Conservation (phyloP, 1,284 basidiomycete species). For the Cutaneotrichosporon daszewskae region DNA sequence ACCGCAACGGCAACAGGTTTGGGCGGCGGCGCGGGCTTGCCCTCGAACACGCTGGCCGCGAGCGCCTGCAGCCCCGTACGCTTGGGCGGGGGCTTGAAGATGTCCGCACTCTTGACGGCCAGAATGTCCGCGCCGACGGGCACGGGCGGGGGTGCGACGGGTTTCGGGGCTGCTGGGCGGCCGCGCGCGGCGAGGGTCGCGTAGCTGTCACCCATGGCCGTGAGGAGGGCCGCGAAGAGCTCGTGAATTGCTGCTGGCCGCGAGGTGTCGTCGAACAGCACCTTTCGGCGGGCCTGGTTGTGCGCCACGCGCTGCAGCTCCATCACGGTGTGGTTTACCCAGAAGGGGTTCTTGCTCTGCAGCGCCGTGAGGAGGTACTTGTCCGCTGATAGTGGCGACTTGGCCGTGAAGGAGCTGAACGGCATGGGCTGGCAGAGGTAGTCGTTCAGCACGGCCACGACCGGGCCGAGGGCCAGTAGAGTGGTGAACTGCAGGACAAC, state of each 20-base stretch:
- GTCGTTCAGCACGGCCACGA: constrained; percentile 26
- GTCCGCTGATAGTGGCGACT: constrained; percentile 32
- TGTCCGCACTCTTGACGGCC: constrained; percentile 32
- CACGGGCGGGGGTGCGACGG: background rate
- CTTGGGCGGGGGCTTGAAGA: constrained; percentile 32
- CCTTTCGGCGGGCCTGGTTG: constrained; percentile 22
- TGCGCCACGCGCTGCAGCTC: constrained; percentile 36
- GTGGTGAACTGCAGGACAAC: constrained; percentile 23
- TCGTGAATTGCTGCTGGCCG: constrained; percentile 24
- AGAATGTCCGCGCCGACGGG: constrained; percentile 26
- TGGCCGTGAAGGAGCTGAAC: constrained; percentile 31
- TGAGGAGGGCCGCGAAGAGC: constrained; percentile 34
- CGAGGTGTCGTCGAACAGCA: constrained; percentile 32
- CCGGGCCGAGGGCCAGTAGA: constrained; percentile 24
- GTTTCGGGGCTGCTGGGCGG: background rate
- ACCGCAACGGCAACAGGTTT: constrained; percentile 11
- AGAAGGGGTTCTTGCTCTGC: constrained; percentile 27
- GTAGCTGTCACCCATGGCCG: constrained; percentile 6
- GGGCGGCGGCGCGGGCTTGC: constrained; percentile 24
- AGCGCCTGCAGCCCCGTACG: constrained; percentile 21
- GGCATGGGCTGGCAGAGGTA: constrained; percentile 40
- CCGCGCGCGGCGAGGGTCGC: background rate
- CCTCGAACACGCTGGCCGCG: constrained; percentile 28
- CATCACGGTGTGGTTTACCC: constrained; percentile 41
- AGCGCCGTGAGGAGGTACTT: constrained; percentile 36